Percentiles rank a stretch among this genome's conserved stretches.
These are phyloP conservation scores for Debaryomyces tyrocola DNA, from an alignment of 805 yeast species.

Conservation along the genomic window DNA sequence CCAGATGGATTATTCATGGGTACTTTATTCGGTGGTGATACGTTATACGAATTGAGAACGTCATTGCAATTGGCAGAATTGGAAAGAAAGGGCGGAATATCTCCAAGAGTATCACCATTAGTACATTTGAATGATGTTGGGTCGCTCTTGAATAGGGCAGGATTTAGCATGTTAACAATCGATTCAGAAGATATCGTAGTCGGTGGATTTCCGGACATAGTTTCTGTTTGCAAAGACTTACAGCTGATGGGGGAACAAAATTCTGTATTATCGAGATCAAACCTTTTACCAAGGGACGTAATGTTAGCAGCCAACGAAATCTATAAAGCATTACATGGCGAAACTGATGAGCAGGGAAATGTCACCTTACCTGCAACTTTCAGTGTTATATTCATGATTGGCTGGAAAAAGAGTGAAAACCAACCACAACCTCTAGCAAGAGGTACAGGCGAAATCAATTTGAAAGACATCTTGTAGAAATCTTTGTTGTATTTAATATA, in stretches of 20 bases:
- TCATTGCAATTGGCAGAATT: conserved; percentile 79
- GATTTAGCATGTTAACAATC: conserved; percentile 76
- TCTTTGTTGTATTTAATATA: too few species aligned
- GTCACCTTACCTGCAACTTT: conserved; percentile 75
- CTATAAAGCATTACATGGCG: conserved; percentile 70
- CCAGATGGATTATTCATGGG: conserved; percentile 86
- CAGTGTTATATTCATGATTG: conserved; percentile 78
- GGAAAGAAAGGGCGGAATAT: conserved; percentile 75
- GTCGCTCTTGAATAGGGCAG: conserved; percentile 66
- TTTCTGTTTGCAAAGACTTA: conserved; percentile 66
- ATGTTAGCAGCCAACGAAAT: conserved; percentile 76
- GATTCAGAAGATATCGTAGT: conserved; percentile 84
- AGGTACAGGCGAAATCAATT: conserved; percentile 67
- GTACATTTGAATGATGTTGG: conserved; percentile 80
- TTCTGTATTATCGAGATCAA: conserved; percentile 54
- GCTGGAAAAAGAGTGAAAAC: conserved; percentile 74
- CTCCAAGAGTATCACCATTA: conserved; percentile 80
- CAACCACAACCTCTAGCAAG: conserved; percentile 75
- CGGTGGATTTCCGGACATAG: conserved; percentile 68
- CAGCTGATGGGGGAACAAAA: conserved; percentile 86
- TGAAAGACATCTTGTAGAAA: conserved; percentile 57
- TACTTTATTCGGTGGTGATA: conserved; percentile 80
- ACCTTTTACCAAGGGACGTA: conserved; percentile 52
- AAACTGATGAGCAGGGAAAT: conserved; percentile 44
- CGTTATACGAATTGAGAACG: conserved; percentile 79